A percentile compares a stretch with the other conserved stretches of the same genome.
Evolutionary conservation across 2,329 filamentous ascomycete species (phyloP).

Genomic region (Fusarium staphyleae): DNA sequence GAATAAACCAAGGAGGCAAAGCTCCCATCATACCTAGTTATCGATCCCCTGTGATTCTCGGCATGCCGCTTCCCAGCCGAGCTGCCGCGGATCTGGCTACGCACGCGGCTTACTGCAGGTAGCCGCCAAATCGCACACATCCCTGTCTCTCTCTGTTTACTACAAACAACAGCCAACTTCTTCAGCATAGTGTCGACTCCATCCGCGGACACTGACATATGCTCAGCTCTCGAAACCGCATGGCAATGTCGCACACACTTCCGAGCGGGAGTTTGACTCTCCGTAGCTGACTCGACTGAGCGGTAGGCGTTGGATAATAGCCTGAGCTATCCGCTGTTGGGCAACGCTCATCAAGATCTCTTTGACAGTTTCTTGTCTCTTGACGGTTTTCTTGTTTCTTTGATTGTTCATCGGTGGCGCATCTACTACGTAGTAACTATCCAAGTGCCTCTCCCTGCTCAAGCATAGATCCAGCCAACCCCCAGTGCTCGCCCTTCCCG

Average conservation of each 20-base stretch:
- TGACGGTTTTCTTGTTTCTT: background rate
- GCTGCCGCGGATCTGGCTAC: constrained; percentile 27
- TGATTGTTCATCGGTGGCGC: background rate
- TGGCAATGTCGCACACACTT: background rate
- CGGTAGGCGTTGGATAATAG: background rate
- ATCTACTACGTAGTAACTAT: background rate
- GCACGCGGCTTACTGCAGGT: constrained; percentile 25
- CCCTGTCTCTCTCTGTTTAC: background rate
- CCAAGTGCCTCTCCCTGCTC: too few species aligned
- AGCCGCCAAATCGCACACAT: constrained; percentile 9
- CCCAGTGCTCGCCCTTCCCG: background rate
- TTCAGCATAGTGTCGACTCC: background rate
- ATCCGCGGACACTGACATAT: background rate
- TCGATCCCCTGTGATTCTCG: constrained; percentile 4
- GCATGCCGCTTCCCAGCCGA: constrained; percentile 2
- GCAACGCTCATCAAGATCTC: constrained; percentile 1
- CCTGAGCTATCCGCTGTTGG: background rate
- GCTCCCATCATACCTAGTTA: too few species aligned
- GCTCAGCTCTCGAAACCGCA: background rate
- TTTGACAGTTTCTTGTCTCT: too few species aligned
- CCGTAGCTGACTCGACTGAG: background rate
- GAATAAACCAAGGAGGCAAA: too few species aligned
- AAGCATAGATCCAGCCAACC: background rate
- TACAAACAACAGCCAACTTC: background rate
- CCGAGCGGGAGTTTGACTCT: background rate